Evolutionary conservation across 805 yeast genomes (phyloP), one percentile per base, ranked within the genome.

Genomic region (Ogataea neopini): DNA sequence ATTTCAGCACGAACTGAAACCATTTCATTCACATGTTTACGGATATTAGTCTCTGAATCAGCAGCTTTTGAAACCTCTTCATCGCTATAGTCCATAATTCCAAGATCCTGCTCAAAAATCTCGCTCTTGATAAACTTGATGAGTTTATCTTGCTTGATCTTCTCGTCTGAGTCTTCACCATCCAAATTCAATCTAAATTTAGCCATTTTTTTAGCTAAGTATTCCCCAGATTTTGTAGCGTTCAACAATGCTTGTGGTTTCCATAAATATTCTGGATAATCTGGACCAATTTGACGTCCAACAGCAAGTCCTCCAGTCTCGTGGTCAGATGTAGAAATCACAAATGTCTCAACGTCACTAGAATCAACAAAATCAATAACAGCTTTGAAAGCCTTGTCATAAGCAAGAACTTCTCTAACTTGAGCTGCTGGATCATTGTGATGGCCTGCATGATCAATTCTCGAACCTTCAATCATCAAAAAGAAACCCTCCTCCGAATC

Each of bases 361-460:
- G 73, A 62, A 56, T 84, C 81, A 32, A 85, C 87, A 63, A 81
- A 89, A 35, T 86, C 80, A 44, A 80, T 67, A 2, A 84, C 96
- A 9, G 88, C 86, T 51, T 77, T 67, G 69, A 87, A 88, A 3
- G 96, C 90, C 50, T 80, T 81, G 64, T 88, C 96, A 65, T 82
- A 91, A 1, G 95, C 96, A 57, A 90, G 71, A 3, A 88, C 92
- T 68, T 91, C 97, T 60, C 90, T 77, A 5, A 88, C 96, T 70
- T 90, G 96, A 7, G 96, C 96, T 6, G 92, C 92, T 9, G 97
- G 92, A 64, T 91, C 97, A 62, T 91, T 90, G 58, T 79, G 83
- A 69, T 91, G 97, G 37, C 97, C 97, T 5, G 96, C 96, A 63
- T 90, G 97, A 68, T 91, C 97, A 59, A 91, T 90, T 66, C 97